These are phyloP conservation scores for Limonium bicolor DNA, from an alignment of 148 eudicot species.

Conservation along the genomic window DNA sequence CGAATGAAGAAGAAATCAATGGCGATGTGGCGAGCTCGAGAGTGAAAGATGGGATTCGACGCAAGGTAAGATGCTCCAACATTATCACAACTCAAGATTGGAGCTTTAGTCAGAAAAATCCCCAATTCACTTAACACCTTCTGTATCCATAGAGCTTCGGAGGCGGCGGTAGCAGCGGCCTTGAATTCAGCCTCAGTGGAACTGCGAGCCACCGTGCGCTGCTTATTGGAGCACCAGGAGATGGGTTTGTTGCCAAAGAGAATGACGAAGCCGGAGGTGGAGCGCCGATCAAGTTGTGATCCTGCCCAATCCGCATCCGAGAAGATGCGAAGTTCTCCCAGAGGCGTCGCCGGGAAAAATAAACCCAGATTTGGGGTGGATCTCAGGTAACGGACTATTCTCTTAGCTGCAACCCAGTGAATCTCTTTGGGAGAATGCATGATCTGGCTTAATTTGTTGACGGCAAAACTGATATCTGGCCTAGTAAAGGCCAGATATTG, in stretches of 20 bases:
- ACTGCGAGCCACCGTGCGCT: constrained; percentile 1
- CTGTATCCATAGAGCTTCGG: neutral
- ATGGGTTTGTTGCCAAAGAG: neutral
- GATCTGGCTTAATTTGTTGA: no score
- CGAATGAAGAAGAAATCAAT: neutral
- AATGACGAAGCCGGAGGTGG: constrained; percentile 2
- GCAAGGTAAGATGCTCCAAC: neutral
- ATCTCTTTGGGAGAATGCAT: no score
- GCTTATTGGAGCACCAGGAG: constrained; percentile 1
- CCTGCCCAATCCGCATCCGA: no score
- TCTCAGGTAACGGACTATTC: no score
- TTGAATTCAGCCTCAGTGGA: neutral
- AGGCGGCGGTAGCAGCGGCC: neutral
- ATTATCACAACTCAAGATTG: neutral
- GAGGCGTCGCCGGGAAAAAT: no score
- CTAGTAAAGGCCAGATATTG: no score
- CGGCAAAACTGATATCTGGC: no score
- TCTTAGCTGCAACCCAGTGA: no score
- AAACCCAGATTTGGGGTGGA: no score
- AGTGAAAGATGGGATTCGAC: neutral
- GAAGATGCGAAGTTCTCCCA: no score
- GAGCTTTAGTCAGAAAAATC: neutral
- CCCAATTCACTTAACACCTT: neutral
- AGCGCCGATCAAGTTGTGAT: no score
- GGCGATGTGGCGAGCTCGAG: neutral